phyloP scores from a whole-genome alignment of 2,329 filamentous ascomycete species.

The Cytospora mali region DNA sequence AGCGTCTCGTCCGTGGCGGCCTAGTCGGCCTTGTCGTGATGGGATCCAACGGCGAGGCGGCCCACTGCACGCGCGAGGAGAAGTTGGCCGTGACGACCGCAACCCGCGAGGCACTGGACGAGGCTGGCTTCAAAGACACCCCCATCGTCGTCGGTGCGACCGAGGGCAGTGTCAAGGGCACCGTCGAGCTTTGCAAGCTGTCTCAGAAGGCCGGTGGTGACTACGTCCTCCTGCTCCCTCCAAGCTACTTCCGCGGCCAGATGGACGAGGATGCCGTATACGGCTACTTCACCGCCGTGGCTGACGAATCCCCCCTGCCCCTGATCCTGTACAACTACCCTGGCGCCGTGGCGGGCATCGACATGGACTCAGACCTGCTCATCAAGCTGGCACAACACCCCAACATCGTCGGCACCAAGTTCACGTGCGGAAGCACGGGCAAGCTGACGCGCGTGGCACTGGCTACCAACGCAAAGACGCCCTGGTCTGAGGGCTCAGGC shows the following conservation, averaged over 20 bases:
- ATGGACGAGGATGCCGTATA: constrained; percentile 74
- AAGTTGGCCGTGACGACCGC: constrained; percentile 74
- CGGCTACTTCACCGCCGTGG: constrained; percentile 74
- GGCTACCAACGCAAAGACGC: constrained; percentile 71
- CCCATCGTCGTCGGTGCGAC: constrained; percentile 82
- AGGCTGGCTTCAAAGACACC: constrained; percentile 73
- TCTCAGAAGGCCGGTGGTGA: constrained; percentile 72
- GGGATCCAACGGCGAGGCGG: constrained; percentile 89
- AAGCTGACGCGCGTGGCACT: constrained; percentile 82
- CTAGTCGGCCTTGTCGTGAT: constrained; percentile 82
- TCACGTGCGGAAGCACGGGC: constrained; percentile 88
- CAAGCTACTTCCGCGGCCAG: constrained; percentile 79
- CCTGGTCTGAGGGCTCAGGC: constrained; percentile 58
- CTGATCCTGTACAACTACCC: constrained; percentile 91
- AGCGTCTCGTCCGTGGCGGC: constrained; percentile 75
- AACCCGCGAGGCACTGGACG: constrained; percentile 80
- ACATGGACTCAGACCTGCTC: constrained; percentile 86
- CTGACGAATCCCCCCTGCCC: constrained; percentile 75
- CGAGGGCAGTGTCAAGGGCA: constrained; percentile 79
- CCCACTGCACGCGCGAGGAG: constrained; percentile 79
- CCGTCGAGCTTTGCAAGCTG: constrained; percentile 73
- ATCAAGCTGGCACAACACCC: constrained; percentile 77
- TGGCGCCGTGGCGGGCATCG: constrained; percentile 81
- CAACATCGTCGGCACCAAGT: constrained; percentile 87
- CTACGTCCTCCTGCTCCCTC: constrained; percentile 77